These are phyloP conservation scores for Lippia alba DNA, from an alignment of 305 asterid species.

Conservation along the genomic window DNA sequence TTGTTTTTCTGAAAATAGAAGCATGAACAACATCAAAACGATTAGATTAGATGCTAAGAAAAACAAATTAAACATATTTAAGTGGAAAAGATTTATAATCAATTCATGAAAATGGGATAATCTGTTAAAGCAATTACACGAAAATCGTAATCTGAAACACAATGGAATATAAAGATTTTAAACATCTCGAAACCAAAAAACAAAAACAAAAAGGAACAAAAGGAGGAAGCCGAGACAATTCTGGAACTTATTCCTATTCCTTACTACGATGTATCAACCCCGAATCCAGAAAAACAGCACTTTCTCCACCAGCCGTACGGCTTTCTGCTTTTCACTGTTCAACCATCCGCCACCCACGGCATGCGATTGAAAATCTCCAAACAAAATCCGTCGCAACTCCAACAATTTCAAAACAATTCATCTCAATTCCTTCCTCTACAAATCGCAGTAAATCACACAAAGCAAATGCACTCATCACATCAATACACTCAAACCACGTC, in stretches of 20 bases:
- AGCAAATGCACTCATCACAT: conserved; percentile 10
- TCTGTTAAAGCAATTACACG: background rate
- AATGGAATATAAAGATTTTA: background rate
- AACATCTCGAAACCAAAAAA: background rate
- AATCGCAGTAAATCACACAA: background rate
- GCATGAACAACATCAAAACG: conserved; percentile 2
- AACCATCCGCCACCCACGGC: conserved; percentile 18
- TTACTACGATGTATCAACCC: conserved; percentile 3
- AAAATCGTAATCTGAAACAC: conserved; percentile 21
- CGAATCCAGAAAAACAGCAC: background rate
- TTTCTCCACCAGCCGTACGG: conserved; percentile 4
- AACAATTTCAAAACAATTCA: background rate
- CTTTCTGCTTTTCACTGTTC: conserved; percentile 20
- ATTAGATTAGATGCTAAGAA: background rate
- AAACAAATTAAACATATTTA: background rate
- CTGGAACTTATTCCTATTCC: conserved; percentile 5
- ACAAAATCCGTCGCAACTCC: conserved; percentile 11
- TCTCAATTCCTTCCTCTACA: background rate
- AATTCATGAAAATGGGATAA: background rate
- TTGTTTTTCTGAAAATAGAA: conserved; percentile 55
- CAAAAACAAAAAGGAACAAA: background rate
- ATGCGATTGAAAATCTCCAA: conserved; percentile 19
- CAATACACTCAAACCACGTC: background rate
- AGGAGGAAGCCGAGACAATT: background rate
- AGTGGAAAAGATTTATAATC: conserved; percentile 4